These are phyloP conservation scores for Paracamarosporium sp. DNA, from an alignment of 2,329 filamentous ascomycete genomes.

Conservation along the genomic window DNA sequence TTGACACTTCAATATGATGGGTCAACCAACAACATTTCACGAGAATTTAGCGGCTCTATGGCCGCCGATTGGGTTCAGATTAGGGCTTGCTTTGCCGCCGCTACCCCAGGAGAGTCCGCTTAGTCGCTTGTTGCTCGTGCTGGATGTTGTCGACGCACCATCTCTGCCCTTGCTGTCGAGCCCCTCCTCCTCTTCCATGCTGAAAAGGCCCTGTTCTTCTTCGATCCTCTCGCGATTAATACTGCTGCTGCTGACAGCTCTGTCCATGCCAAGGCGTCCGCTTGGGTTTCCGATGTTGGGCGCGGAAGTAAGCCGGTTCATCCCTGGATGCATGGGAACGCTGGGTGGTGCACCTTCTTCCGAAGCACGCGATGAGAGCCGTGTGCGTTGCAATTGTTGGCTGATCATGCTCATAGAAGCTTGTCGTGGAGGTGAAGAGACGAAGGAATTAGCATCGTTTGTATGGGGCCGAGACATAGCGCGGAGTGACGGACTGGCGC, in stretches of 20 bases:
- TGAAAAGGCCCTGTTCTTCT: constrained; percentile 51
- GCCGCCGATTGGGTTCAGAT: constrained; percentile 40
- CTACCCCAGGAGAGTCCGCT: constrained; percentile 47
- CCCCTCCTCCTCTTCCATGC: constrained; percentile 51
- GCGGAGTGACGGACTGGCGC: constrained; percentile 58
- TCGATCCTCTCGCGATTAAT: constrained; percentile 50
- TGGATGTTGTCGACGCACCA: constrained; percentile 41
- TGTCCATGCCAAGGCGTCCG: constrained; percentile 43
- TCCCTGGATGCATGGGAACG: constrained; percentile 70
- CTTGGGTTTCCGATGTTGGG: constrained; percentile 40
- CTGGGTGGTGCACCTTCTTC: constrained; percentile 34
- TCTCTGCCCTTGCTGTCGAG: constrained; percentile 38
- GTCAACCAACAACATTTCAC: constrained; percentile 9
- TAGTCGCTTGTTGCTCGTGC: constrained; percentile 44
- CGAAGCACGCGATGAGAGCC: constrained; percentile 43
- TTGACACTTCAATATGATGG: neutral
- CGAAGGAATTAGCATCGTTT: constrained; percentile 57
- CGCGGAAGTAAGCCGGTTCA: constrained; percentile 50
- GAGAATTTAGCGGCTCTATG: constrained; percentile 31
- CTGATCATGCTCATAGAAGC: constrained; percentile 68
- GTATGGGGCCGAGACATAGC: constrained; percentile 57
- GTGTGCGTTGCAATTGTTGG: constrained; percentile 60
- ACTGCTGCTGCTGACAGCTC: constrained; percentile 48
- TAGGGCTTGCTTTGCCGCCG: constrained; percentile 43
- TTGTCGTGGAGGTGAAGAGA: constrained; percentile 63